A percentile compares a stretch with the other conserved stretches of the same genome.
Evolutionary conservation across 306 rosid species (phyloP).

Genomic region (Luffa acutangula): DNA sequence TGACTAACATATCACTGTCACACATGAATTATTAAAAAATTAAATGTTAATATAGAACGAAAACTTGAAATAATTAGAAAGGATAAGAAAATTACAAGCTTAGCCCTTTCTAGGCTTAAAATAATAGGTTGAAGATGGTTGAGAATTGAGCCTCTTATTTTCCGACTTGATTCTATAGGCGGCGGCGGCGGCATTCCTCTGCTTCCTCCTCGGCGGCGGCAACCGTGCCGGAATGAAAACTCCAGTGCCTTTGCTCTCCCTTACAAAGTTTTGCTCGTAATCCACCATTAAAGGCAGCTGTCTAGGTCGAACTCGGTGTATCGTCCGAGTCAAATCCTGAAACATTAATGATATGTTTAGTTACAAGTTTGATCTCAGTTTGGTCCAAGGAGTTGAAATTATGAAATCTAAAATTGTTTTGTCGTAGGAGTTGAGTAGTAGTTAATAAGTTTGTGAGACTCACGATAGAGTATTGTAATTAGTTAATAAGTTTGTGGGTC

Average conservation of each 20-base stretch:
- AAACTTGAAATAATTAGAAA: not conserved
- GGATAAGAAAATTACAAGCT: not conserved
- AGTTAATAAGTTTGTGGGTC: too few species aligned
- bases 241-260: slow-evolving; percentile 9
- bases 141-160: not conserved
- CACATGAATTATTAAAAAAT: not conserved
- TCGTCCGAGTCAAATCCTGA: not conserved
- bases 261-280: not conserved
- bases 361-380: not conserved
- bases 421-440: too few species aligned
- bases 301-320: not conserved
- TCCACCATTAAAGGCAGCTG: not conserved
- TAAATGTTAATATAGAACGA: not conserved
- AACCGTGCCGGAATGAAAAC: not conserved
- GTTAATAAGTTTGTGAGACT: too few species aligned
- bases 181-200: too few species aligned
- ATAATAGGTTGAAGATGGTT: not conserved
- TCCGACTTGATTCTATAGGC: not conserved
- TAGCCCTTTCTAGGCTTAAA: not conserved
- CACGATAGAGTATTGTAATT: too few species aligned
- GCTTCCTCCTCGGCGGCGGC: not conserved
- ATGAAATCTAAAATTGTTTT: too few species aligned
- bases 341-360: not conserved
- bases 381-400: too few species aligned
- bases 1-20: not conserved